phyloP scores from a whole-genome alignment of 495 filamentous ascomycete genomes.

The Letharia columbiana region DNA sequence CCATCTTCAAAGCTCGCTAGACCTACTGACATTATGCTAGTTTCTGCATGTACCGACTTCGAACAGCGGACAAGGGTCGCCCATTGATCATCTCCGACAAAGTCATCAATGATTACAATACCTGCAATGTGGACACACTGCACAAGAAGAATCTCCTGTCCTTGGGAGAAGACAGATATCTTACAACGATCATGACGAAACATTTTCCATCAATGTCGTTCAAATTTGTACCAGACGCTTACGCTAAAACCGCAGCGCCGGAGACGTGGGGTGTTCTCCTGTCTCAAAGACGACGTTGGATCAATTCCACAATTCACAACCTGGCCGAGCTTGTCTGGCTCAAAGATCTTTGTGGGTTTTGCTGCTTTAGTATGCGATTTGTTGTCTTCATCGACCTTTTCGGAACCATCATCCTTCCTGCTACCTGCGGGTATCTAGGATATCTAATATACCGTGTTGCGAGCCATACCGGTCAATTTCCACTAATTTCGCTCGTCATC shows the following conservation, averaged over 20 bases:
- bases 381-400: constrained; percentile 92
- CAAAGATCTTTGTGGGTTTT: constrained; percentile 93
- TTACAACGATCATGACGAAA: constrained; percentile 97
- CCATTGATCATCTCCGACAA: constrained; percentile 87
- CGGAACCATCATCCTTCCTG: constrained; percentile 87
- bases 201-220: constrained; percentile 93
- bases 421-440: constrained; percentile 79
- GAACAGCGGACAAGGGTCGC: constrained; percentile 83
- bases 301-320: constrained; percentile 98
- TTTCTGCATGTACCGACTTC: constrained; percentile 97
- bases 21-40: constrained; percentile 38
- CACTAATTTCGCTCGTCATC: constrained; percentile 78
- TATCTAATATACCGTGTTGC: constrained; percentile 81
- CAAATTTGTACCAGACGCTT: constrained; percentile 91
- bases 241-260: constrained; percentile 84
- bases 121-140: constrained; percentile 82
- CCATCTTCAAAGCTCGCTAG: neutral
- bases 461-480: constrained; percentile 64
- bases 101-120: constrained; percentile 78
- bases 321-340: constrained; percentile 79
- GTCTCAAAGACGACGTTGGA: constrained; percentile 95
- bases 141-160: constrained; percentile 97
- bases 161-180: constrained; percentile 92
- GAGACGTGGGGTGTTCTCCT: constrained; percentile 88
- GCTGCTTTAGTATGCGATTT: constrained; percentile 98